These are phyloP conservation scores for Chondrus crispus DNA, from an alignment of 23 red algal genomes.

Conservation along the genomic window DNA sequence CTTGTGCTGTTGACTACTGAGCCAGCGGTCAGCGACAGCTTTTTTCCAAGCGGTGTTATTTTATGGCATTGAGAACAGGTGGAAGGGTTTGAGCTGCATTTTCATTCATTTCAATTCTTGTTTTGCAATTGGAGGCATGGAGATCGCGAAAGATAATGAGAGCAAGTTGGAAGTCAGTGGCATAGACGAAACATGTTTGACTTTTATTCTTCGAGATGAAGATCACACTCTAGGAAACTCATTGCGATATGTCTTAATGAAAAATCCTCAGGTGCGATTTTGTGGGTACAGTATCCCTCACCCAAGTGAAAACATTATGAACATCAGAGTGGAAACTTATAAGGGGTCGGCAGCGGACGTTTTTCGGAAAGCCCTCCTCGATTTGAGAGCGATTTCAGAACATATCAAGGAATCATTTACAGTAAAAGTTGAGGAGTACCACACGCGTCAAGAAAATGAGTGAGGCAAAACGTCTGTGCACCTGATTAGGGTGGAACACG, in stretches of 20 bases:
- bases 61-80: no score
- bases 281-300: constrained; percentile 97
- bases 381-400: constrained; percentile 42
- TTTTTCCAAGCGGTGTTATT: no score
- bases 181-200: constrained; percentile 48
- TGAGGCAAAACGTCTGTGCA: no score
- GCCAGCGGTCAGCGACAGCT: no score
- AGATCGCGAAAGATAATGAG: not conserved
- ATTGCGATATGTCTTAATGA: constrained; percentile 84
- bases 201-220: constrained; percentile 72
- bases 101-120: no score
- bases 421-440: no score
- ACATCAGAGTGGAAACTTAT: constrained; percentile 85
- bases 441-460: no score
- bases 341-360: constrained; percentile 33
- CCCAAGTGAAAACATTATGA: constrained; percentile 88
- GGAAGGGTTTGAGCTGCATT: no score
- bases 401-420: no score
- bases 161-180: constrained; percentile 53
- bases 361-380: constrained; percentile 47
- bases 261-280: constrained; percentile 69
- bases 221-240: constrained; percentile 97
- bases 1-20: no score
- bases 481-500: no score
- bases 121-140: no score